phyloP scores from a whole-genome alignment of 345 rosid species.

The Arabidopsis suecica region DNA sequence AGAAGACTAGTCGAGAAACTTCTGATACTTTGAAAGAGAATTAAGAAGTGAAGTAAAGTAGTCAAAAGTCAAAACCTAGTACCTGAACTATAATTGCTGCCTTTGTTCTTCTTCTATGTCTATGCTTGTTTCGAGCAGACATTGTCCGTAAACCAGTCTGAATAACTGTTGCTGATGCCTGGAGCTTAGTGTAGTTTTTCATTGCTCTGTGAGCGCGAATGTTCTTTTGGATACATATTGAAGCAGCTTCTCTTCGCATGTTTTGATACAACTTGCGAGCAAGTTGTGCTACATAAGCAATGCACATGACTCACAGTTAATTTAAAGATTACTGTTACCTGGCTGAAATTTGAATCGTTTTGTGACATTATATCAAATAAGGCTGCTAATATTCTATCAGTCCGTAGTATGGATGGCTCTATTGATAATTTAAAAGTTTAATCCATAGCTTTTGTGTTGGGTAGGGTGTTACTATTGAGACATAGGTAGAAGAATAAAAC shows the following conservation, averaged over 20 bases:
- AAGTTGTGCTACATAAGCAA: constrained; percentile 52
- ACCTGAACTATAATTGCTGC: constrained; percentile 70
- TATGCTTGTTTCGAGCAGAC: constrained; percentile 60
- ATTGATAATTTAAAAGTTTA: neutral
- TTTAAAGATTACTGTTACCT: constrained; percentile 12
- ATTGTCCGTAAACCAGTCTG: constrained; percentile 67
- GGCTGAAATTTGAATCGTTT: constrained; percentile 6
- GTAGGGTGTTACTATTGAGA: constrained; percentile 24
- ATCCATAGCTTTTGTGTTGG: constrained; percentile 3
- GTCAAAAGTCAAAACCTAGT: constrained; percentile 18
- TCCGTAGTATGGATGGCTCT: neutral
- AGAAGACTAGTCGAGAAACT: constrained; percentile 16
- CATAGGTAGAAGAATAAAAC: constrained; percentile 44
- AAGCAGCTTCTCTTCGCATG: constrained; percentile 64
- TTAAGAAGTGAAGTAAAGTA: neutral
- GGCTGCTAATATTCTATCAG: neutral
- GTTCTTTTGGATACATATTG: constrained; percentile 55
- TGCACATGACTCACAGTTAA: constrained; percentile 27
- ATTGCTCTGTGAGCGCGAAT: constrained; percentile 54
- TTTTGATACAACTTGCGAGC: constrained; percentile 63
- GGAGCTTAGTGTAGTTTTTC: constrained; percentile 50
- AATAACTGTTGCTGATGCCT: constrained; percentile 53
- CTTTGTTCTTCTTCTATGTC: constrained; percentile 61
- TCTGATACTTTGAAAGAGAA: neutral
- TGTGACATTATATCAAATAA: constrained; percentile 5